Conservation (phyloP, 768 basidiomycete genomes). For the Baorangia bicolor region DNA sequence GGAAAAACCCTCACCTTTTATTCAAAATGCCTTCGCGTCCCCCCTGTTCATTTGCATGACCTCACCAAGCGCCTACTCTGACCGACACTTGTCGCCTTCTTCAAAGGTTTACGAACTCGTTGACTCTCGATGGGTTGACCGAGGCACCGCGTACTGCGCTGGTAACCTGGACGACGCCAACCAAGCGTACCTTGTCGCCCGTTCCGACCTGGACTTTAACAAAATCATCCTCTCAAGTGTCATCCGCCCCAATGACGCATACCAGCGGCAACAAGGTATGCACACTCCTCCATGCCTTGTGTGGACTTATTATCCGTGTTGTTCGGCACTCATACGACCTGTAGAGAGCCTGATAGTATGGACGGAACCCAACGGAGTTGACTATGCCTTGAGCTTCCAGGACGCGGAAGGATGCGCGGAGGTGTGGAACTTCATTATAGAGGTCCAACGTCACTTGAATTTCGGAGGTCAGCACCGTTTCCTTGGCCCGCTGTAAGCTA, state of each 20-base stretch:
- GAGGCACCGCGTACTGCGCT: slow-evolving; percentile 95
- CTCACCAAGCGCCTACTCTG: slow-evolving; percentile 31
- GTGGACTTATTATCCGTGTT: slow-evolving; percentile 2
- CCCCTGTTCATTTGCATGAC: slow-evolving; percentile 29
- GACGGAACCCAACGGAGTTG: slow-evolving; percentile 93
- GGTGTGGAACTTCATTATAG: slow-evolving; percentile 95
- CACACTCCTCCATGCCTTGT: slow-evolving; percentile 12
- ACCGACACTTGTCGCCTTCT: slow-evolving; percentile 27
- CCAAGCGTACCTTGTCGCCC: slow-evolving; percentile 82
- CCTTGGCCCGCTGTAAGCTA: too few species aligned
- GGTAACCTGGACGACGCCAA: slow-evolving; percentile 79
- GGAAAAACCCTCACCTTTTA: slow-evolving; percentile 11
- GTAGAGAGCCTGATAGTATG: slow-evolving; percentile 97
- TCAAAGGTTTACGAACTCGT: slow-evolving; percentile 91
- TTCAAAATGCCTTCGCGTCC: slow-evolving; percentile 17
- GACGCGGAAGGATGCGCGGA: slow-evolving; percentile 93
- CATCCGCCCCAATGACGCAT: slow-evolving; percentile 80
- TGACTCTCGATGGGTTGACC: slow-evolving; percentile 89
- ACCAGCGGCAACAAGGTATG: slow-evolving; percentile 84
- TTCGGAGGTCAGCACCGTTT: slow-evolving; percentile 47
- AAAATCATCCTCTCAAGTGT: slow-evolving; percentile 76
- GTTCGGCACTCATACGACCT: slow-evolving; percentile 14
- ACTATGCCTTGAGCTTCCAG: slow-evolving; percentile 96
- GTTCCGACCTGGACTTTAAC: slow-evolving; percentile 69
- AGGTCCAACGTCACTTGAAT: slow-evolving; percentile 86